Evolutionary conservation across 2,329 filamentous ascomycete species (phyloP).

Genomic region (Pseudogymnoascus sp.): DNA sequence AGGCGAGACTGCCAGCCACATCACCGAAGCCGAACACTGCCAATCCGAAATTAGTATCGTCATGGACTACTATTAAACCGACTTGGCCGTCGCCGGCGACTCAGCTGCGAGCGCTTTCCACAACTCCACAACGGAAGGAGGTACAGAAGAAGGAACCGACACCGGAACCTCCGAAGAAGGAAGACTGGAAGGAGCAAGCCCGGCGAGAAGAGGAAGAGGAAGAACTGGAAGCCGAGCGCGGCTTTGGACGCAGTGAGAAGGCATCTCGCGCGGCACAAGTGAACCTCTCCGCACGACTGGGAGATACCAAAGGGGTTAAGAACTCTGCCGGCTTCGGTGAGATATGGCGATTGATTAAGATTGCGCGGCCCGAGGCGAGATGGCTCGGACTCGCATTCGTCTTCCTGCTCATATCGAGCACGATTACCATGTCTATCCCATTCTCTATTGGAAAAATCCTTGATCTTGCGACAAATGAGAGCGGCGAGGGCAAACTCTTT

Average conservation of each 20-base stretch:
- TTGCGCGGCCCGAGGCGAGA: slow-evolving; percentile 75
- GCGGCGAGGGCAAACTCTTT: slow-evolving; percentile 62
- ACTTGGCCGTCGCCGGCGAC: slow-evolving; percentile 23
- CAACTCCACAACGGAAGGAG: slow-evolving; percentile 12
- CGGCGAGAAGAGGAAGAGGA: slow-evolving; percentile 35
- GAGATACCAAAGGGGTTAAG: slow-evolving; percentile 55
- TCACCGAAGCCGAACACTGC: not conserved
- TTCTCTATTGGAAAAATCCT: slow-evolving; percentile 95
- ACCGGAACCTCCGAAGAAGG: slow-evolving; percentile 20
- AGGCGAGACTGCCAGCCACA: slow-evolving; percentile 5
- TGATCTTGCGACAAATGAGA: slow-evolving; percentile 74
- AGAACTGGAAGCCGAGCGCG: slow-evolving; percentile 46
- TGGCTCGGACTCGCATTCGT: slow-evolving; percentile 73
- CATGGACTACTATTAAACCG: slow-evolving; percentile 16
- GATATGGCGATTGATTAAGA: slow-evolving; percentile 79
- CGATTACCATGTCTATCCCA: slow-evolving; percentile 91
- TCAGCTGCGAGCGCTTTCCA: slow-evolving; percentile 24
- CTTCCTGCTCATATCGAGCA: slow-evolving; percentile 80
- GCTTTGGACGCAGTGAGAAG: slow-evolving; percentile 69
- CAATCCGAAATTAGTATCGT: slow-evolving; percentile 8
- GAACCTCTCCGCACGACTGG: slow-evolving; percentile 79
- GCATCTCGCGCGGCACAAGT: slow-evolving; percentile 80
- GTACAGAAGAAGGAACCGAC: slow-evolving; percentile 10
- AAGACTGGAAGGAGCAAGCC: slow-evolving; percentile 29
- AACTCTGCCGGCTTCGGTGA: slow-evolving; percentile 60